Percentiles rank a stretch among this genome's conserved stretches.
These are phyloP conservation scores for Thozetella sp. DNA, from an alignment of 495 filamentous ascomycete genomes.

Conservation along the genomic window DNA sequence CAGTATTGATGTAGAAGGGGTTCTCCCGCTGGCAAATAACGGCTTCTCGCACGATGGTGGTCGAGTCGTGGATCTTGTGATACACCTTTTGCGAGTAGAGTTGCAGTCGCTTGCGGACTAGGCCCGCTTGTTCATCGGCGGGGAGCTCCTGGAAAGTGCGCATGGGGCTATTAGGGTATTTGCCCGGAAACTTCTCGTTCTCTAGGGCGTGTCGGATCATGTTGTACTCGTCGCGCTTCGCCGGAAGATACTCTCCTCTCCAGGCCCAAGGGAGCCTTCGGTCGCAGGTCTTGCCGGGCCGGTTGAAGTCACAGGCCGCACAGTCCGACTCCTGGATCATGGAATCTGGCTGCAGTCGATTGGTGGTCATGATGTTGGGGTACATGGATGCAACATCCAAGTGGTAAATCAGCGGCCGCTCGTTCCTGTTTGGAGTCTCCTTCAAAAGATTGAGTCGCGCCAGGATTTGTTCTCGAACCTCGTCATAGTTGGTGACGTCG, in stretches of 20 bases:
- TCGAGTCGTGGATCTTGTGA: constrained; percentile 96
- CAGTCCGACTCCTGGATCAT: constrained; percentile 97
- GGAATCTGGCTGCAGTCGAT: constrained; percentile 94
- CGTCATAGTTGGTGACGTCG: constrained; percentile 90
- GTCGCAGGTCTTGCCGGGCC: constrained; percentile 97
- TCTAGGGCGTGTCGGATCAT: constrained; percentile 95
- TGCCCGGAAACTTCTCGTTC: constrained; percentile 88
- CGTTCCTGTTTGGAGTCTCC: constrained; percentile 75
- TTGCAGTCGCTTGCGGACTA: constrained; percentile 85
- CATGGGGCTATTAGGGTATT: constrained; percentile 65
- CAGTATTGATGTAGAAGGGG: constrained; percentile 97
- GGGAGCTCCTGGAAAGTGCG: constrained; percentile 81
- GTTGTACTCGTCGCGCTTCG: constrained; percentile 97
- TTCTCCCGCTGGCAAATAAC: constrained; percentile 99
- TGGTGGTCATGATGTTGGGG: constrained; percentile 99
- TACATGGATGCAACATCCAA: constrained; percentile 99
- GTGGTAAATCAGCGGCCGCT: constrained; percentile 94
- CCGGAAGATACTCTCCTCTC: constrained; percentile 96
- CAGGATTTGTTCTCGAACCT: constrained; percentile 83
- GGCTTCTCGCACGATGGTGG: constrained; percentile 90
- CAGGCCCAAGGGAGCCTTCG: constrained; percentile 94
- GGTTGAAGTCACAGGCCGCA: constrained; percentile 97
- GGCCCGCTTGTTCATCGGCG: constrained; percentile 77
- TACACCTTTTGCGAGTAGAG: constrained; percentile 99
- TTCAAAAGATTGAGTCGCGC: constrained; percentile 74